Evolutionary conservation across 2,329 filamentous ascomycete genomes (phyloP).

Genomic region (Malbranchea zuffiana): DNA sequence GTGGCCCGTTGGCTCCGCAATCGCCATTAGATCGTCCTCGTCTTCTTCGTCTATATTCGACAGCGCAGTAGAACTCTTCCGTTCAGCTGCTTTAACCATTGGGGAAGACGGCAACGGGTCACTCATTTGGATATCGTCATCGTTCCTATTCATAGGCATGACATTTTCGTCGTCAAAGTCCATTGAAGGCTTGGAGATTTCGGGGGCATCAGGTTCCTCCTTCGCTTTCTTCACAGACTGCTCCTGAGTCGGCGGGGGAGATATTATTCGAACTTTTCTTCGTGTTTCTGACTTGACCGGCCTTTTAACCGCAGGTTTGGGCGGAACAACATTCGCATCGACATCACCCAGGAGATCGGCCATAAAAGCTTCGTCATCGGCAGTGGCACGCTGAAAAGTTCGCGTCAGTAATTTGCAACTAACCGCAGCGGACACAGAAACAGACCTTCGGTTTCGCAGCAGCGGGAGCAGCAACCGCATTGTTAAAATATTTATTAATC

Average conservation of each 20-base stretch:
- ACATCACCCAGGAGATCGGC: conserved; percentile 75
- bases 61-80: conserved; percentile 49
- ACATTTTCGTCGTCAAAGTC: conserved; percentile 38
- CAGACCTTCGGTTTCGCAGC: conserved; percentile 67
- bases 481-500: conserved; percentile 90
- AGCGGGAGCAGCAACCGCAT: conserved; percentile 50
- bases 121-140: conserved; percentile 73
- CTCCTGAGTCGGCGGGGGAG: conserved; percentile 54
- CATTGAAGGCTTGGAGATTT: conserved; percentile 19
- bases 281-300: conserved; percentile 63
- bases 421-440: neutral
- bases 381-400: conserved; percentile 60
- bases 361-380: conserved; percentile 83
- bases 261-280: conserved; percentile 68
- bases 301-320: conserved; percentile 47
- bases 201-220: conserved; percentile 20
- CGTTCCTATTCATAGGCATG: conserved; percentile 43
- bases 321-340: conserved; percentile 59
- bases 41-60: conserved; percentile 55
- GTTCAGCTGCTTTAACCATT: conserved; percentile 62
- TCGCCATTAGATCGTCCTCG: conserved; percentile 75
- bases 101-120: conserved; percentile 82
- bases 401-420: conserved; percentile 19
- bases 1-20: conserved; percentile 62
- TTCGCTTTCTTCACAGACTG: conserved; percentile 45